These are phyloP conservation scores for Fusarium pseudonygamai DNA, from an alignment of 2,329 filamentous ascomycete genomes.

Conservation along the genomic window DNA sequence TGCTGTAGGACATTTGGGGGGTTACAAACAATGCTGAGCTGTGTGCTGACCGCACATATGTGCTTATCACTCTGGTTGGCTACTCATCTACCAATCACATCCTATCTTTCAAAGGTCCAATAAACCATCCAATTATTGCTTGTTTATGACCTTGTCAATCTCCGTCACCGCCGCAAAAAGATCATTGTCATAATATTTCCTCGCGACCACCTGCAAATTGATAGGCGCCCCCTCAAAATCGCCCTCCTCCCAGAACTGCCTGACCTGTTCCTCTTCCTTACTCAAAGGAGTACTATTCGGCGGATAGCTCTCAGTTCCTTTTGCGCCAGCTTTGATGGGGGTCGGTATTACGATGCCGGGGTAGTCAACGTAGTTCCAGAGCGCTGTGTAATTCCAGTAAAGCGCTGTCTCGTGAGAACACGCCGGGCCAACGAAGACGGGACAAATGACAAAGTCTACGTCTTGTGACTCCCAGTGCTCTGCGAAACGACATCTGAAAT, in stretches of 20 bases:
- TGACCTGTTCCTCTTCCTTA: conserved; percentile 32
- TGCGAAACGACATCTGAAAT: conserved; percentile 46
- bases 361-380: conserved; percentile 51
- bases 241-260: conserved; percentile 45
- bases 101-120: not conserved
- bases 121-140: not conserved
- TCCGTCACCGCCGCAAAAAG: not conserved
- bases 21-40: rapidly evolving
- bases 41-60: not conserved
- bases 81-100: not conserved
- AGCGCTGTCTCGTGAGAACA: conserved; percentile 48
- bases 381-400: conserved; percentile 50
- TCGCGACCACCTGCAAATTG: conserved; percentile 47
- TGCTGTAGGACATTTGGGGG: not conserved
- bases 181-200: conserved; percentile 46
- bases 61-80: not conserved
- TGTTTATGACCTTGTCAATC: not conserved
- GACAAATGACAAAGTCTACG: conserved; percentile 47
- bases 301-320: not conserved
- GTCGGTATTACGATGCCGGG: conserved; percentile 49
- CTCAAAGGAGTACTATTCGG: not conserved
- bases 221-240: conserved; percentile 50
- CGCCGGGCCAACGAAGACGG: conserved; percentile 42
- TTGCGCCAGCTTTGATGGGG: conserved; percentile 30
- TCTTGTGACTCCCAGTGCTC: conserved; percentile 48